Conservation (phyloP, 2,329 filamentous ascomycete species). For the Beauveria medogensis region DNA sequence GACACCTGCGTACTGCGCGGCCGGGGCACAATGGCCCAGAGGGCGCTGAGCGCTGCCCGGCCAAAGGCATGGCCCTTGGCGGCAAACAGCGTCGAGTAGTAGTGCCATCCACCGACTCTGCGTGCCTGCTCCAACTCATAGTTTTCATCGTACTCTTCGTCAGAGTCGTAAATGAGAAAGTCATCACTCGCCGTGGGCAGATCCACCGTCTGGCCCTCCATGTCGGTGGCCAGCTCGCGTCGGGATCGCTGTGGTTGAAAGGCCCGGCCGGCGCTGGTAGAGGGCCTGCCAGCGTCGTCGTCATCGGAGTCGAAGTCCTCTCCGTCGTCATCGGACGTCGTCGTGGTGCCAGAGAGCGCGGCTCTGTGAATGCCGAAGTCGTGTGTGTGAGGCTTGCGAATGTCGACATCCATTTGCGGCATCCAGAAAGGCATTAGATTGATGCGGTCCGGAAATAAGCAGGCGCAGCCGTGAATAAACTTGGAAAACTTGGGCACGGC, state of each 20-base stretch:
- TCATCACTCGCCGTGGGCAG: slow-evolving; percentile 55
- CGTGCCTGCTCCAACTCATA: slow-evolving; percentile 72
- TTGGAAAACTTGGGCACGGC: slow-evolving; percentile 99
- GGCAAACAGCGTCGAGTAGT: slow-evolving; percentile 54
- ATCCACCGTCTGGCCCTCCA: slow-evolving; percentile 74
- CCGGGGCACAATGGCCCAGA: slow-evolving; percentile 46
- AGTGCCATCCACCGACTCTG: slow-evolving; percentile 67
- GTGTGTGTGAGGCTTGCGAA: slow-evolving; percentile 82
- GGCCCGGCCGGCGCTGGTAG: slow-evolving; percentile 23
- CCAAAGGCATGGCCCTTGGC: slow-evolving; percentile 36
- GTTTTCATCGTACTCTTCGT: slow-evolving; percentile 66
- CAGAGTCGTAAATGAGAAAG: slow-evolving; percentile 82
- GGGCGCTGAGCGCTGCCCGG: slow-evolving; percentile 31
- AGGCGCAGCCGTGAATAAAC: slow-evolving; percentile 92
- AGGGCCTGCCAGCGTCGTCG: slow-evolving; percentile 28
- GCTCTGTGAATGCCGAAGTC: slow-evolving; percentile 85
- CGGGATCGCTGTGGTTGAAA: slow-evolving; percentile 29
- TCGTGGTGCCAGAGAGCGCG: slow-evolving; percentile 65
- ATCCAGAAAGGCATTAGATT: slow-evolving; percentile 93
- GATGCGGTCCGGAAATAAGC: slow-evolving; percentile 78
- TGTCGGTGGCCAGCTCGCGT: slow-evolving; percentile 46
- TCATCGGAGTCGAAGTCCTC: slow-evolving; percentile 64
- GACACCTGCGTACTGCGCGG: slow-evolving; percentile 50
- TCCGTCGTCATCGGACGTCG: slow-evolving; percentile 69
- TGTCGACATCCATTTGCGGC: slow-evolving; percentile 97